Conservation (phyloP, 208 protist genomes). For the Leishmania turanica region DNA sequence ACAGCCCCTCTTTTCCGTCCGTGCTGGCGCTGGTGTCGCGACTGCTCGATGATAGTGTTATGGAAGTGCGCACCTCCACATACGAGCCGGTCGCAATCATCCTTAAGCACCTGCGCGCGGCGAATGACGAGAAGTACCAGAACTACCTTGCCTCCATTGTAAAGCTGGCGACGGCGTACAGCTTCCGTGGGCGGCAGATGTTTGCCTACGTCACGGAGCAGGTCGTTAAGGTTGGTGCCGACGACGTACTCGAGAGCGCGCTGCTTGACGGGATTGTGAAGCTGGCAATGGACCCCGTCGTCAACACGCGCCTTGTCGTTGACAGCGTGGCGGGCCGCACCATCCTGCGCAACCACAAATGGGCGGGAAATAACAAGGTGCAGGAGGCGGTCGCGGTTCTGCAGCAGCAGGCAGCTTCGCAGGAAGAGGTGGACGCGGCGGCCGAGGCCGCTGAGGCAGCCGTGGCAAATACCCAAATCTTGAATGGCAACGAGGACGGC, state of each 20-base stretch:
- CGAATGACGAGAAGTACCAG: constrained; percentile 38
- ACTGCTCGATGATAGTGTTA: constrained; percentile 91
- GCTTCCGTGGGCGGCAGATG: constrained; percentile 89
- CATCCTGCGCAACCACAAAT: constrained; percentile 47
- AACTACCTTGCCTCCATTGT: constrained; percentile 73
- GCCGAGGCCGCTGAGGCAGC: constrained; percentile 30
- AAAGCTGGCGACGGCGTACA: constrained; percentile 69
- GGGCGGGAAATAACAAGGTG: constrained; percentile 54
- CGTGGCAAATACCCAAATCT: constrained; percentile 28
- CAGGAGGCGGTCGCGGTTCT: constrained; percentile 44
- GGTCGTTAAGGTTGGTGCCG: constrained; percentile 64
- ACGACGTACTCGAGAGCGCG: constrained; percentile 67
- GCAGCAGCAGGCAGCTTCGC: constrained; percentile 30
- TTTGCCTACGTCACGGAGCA: constrained; percentile 89
- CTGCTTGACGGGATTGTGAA: constrained; percentile 63
- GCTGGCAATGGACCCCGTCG: constrained; percentile 79
- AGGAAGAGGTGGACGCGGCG: constrained; percentile 30
- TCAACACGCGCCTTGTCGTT: constrained; percentile 90
- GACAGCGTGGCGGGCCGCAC: constrained; percentile 58
- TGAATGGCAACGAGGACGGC: constrained; percentile 19
- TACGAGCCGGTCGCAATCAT: constrained; percentile 81
- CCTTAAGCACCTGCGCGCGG: constrained; percentile 60
- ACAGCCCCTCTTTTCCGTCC: constrained; percentile 43
- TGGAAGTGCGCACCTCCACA: constrained; percentile 84
- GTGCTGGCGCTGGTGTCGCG: constrained; percentile 76